phyloP scores from a whole-genome alignment of 1,284 basidiomycete species.

The Ustilago shanxiensis region DNA sequence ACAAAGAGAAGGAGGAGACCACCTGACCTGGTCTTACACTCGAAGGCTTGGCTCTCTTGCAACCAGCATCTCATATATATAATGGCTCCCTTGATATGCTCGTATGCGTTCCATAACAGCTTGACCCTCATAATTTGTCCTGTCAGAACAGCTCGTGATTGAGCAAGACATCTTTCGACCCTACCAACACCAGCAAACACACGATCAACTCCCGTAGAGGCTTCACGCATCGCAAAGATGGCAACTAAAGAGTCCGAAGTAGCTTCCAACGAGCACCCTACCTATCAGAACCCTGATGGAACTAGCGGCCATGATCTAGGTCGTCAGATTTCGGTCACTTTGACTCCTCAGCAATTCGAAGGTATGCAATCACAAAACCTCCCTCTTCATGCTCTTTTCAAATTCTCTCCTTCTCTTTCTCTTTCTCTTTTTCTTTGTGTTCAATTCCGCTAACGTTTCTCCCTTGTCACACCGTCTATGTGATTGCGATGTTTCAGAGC shows the following conservation, averaged over 20 bases:
- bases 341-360: constrained; percentile 57
- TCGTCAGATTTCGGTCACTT: constrained; percentile 55
- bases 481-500: constrained; percentile 13
- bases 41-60: not conserved
- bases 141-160: not conserved
- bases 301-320: constrained; percentile 41
- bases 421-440: no score
- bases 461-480: no score
- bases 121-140: not conserved
- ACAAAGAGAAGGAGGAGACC: not conserved
- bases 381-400: no score
- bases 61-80: not conserved
- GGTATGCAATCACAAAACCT: no score
- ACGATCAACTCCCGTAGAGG: not conserved
- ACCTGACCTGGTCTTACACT: constrained; percentile 8
- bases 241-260: constrained; percentile 44
- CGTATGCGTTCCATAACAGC: not conserved
- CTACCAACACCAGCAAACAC: not conserved
- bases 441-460: no score
- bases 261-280: constrained; percentile 39
- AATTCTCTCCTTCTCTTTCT: no score
- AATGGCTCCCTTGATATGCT: not conserved
- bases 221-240: constrained; percentile 15
- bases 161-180: not conserved
- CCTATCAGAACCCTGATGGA: constrained; percentile 37